phyloP scores from a whole-genome alignment of 129 eudicot species.

The Oenanthe sinensis region DNA sequence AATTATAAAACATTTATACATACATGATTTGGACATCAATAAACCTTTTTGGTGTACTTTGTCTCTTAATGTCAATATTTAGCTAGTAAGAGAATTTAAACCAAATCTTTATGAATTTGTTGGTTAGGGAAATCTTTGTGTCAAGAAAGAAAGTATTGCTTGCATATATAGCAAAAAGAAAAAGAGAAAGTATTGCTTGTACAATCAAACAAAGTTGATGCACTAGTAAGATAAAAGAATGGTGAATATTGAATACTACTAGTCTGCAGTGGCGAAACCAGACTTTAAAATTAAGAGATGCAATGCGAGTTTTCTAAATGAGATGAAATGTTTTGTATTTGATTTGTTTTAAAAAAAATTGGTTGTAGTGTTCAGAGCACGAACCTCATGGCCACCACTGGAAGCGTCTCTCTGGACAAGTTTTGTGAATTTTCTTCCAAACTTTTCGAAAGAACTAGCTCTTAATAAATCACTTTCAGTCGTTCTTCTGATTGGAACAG shows the following conservation, averaged over 20 bases:
- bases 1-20: neutral
- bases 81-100: neutral
- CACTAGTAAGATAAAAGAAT: neutral
- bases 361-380: neutral
- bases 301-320: neutral
- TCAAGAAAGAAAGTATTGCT: neutral
- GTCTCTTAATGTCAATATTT: neutral
- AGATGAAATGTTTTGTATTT: neutral
- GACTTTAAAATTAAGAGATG: neutral
- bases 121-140: neutral
- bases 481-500: slow-evolving; percentile 87
- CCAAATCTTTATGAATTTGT: neutral
- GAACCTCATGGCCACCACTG: slow-evolving; percentile 83
- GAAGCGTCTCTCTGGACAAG: slow-evolving; percentile 60
- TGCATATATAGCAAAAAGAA: neutral
- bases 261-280: neutral
- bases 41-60: neutral
- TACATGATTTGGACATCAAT: neutral
- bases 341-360: neutral
- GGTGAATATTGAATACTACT: neutral
- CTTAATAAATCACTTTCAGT: slow-evolving; percentile 61
- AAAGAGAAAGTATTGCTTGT: neutral
- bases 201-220: neutral
- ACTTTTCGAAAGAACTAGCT: slow-evolving; percentile 48
- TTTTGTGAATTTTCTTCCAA: slow-evolving; percentile 52